These are phyloP conservation scores for Cryptococcus sp. DNA, from an alignment of 1,284 basidiomycete genomes.

Conservation along the genomic window DNA sequence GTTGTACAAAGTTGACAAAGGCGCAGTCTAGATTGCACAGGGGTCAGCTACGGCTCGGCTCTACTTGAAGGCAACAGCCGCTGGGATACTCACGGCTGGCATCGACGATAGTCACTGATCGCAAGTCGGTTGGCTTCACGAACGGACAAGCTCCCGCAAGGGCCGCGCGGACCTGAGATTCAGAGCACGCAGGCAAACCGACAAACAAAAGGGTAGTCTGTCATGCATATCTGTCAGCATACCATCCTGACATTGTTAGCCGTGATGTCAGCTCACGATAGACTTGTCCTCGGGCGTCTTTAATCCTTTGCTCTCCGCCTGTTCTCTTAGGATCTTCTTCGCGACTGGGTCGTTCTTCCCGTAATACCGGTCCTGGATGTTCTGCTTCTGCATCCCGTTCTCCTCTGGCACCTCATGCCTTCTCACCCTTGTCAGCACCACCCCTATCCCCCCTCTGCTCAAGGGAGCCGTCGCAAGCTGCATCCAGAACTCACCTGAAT, in stretches of 20 bases:
- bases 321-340: conserved; percentile 70
- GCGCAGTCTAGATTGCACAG: conserved; percentile 64
- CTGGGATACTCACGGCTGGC: conserved; percentile 41
- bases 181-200: conserved; percentile 70
- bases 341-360: conserved; percentile 88
- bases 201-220: conserved; percentile 91
- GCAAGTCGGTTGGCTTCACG: conserved; percentile 66
- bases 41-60: background rate
- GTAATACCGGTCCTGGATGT: conserved; percentile 87
- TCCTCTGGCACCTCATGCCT: conserved; percentile 86
- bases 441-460: background rate
- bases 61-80: background rate
- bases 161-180: conserved; percentile 71
- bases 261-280: conserved; percentile 60
- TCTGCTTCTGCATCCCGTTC: conserved; percentile 82
- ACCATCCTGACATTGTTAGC: background rate
- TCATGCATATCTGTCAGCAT: background rate
- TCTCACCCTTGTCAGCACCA: background rate
- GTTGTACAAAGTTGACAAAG: conserved; percentile 87
- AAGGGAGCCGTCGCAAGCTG: background rate
- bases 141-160: conserved; percentile 69
- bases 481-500: conserved; percentile 60
- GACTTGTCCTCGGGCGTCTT: conserved; percentile 82
- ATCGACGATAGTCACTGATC: conserved; percentile 76
- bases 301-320: conserved; percentile 74